Base-by-base conservation (phyloP, 179 eudicot genomes). In the Dionaea muscipula region DNA sequence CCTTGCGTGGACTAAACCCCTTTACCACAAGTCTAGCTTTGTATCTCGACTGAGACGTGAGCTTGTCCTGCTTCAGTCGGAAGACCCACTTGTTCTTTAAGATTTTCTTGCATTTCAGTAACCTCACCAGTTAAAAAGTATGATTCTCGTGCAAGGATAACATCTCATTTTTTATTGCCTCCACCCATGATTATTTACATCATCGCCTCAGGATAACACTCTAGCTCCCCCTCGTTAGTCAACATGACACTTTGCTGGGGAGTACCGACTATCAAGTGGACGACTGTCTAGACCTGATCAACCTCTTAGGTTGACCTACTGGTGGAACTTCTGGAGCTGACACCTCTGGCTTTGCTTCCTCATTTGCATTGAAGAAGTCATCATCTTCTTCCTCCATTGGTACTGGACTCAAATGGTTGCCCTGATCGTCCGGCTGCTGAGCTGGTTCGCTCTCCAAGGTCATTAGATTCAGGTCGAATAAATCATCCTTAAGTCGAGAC, bases 141-240 rank as follows among this genome's bases (percentile, higher is more conserved):
- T 61, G 20, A 14, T 61, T 61, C 6, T 56, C 40, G 12, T 26
- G 56, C n/a, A 63, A 22, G 5, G 56, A 51, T 9, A 25, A 19
- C 48, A 70, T 64, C 44, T 68, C 31, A 13, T 64, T 68, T 44
- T 68, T 18, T 47, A 63, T 68, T 21, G 61, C 57, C 13, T 51
- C 45, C 11, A 47, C 7, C 66, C 50, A 60, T 5, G 18, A 25
- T 15, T 59, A 0, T 23, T 63, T 55, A 20, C 63, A 15, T 26
- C 31, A 64, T 50, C 9, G 63, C 55, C 19, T 70, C 55, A 1
- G 53, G 36, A 43, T 16, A 70, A 8, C 37, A 47, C 24, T 59
- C 26, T 0, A 55, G 55, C n/a, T 37, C 59, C 62, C 49, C 61
- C 53, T 31, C 31, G 3, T 53, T 25, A 25, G 61, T 64, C 10